Evolutionary conservation across 192 early-diverging fungal genomes (phyloP).

Genomic region (Gigaspora rosea): DNA sequence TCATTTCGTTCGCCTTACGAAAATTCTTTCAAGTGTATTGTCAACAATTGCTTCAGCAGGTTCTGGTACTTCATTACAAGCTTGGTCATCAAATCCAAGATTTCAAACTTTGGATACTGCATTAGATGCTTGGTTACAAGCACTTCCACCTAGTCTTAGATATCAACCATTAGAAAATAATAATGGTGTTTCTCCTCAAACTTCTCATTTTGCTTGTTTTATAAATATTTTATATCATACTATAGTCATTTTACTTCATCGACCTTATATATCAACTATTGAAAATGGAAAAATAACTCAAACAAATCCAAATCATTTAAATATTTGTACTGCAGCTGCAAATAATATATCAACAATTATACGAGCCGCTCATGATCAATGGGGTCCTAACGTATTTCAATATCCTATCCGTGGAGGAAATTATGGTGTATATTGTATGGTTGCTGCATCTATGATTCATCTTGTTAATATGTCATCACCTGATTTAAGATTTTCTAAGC

Average conservation of each 20-base stretch:
- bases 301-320: conserved; percentile 43
- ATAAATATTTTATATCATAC: conserved; percentile 60
- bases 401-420: conserved; percentile 56
- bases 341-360: conserved; percentile 55
- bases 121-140: conserved; percentile 44
- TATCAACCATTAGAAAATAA: conserved; percentile 30
- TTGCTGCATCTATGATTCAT: conserved; percentile 54
- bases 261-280: conserved; percentile 42
- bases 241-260: conserved; percentile 51
- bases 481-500: not conserved
- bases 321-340: conserved; percentile 52
- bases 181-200: conserved; percentile 2
- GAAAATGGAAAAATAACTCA: conserved; percentile 35
- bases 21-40: conserved; percentile 27
- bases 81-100: conserved; percentile 43
- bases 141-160: conserved; percentile 41
- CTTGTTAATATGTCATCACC: conserved; percentile 29
- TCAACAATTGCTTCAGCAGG: conserved; percentile 26
- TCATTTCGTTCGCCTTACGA: conserved; percentile 18
- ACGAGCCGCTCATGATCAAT: conserved; percentile 45
- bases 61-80: conserved; percentile 38
- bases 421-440: conserved; percentile 54
- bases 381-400: conserved; percentile 43
- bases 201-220: conserved; percentile 51
- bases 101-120: conserved; percentile 42